Conservation (phyloP, 805 yeast species). For the Naumovozyma castellii region DNA sequence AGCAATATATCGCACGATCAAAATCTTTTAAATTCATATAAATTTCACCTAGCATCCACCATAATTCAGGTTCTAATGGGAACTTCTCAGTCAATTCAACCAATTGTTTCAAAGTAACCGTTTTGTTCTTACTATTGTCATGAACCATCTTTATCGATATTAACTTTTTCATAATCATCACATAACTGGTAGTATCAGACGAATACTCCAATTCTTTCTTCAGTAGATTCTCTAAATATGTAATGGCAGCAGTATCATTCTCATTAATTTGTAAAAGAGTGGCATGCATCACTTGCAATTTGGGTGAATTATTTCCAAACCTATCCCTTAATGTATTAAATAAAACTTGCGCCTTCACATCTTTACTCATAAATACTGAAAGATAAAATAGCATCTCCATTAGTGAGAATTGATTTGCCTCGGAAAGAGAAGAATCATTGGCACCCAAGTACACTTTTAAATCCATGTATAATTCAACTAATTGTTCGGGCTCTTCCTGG, state of each 20-base stretch:
- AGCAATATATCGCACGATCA: constrained; percentile 55
- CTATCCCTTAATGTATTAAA: constrained; percentile 60
- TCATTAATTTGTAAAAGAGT: constrained; percentile 20
- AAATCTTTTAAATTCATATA: constrained; percentile 54
- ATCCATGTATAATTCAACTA: constrained; percentile 30
- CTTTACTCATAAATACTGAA: constrained; percentile 50
- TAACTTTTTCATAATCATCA: constrained; percentile 22
- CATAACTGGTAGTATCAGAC: constrained; percentile 25
- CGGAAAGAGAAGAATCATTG: constrained; percentile 20
- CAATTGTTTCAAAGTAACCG: constrained; percentile 12
- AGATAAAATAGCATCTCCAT: constrained; percentile 67
- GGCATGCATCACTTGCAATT: constrained; percentile 25
- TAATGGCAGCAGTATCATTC: constrained; percentile 19
- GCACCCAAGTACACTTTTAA: constrained; percentile 24
- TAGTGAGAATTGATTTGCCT: constrained; percentile 42
- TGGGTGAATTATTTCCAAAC: constrained; percentile 42
- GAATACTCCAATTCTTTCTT: constrained; percentile 46
- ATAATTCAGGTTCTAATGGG: constrained; percentile 68
- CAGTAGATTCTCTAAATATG: constrained; percentile 44
- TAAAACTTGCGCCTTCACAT: constrained; percentile 58
- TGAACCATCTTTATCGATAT: constrained; percentile 14
- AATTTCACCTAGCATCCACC: constrained; percentile 68
- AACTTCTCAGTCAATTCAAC: constrained; percentile 23
- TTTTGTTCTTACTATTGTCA: constrained; percentile 5
- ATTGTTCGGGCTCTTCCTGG: constrained; percentile 38